Evolutionary conservation across 2,329 filamentous ascomycete genomes (phyloP).

Genomic region (Pseudogymnoascus sp.): DNA sequence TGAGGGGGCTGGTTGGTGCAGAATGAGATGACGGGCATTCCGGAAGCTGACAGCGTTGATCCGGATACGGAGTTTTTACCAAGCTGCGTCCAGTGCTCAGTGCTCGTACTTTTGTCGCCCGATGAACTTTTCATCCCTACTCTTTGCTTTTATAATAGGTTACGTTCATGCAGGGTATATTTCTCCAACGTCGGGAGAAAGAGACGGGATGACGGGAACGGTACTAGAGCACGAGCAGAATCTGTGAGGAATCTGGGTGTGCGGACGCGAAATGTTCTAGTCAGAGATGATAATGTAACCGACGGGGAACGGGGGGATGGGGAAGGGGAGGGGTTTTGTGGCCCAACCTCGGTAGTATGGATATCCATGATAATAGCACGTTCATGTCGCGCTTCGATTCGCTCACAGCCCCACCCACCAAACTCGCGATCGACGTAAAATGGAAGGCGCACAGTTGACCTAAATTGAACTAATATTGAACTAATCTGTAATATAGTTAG

Average conservation of each 20-base stretch:
- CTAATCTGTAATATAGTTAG: not conserved
- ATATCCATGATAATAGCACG: not conserved
- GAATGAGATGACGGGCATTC: not conserved
- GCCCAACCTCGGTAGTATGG: slow-evolving; percentile 2
- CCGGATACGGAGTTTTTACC: not conserved
- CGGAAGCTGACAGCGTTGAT: slow-evolving; percentile 1
- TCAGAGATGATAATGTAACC: not conserved
- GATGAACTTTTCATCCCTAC: not conserved
- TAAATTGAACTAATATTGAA: not conserved
- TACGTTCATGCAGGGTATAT: not conserved
- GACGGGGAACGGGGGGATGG: not conserved
- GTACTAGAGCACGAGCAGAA: not conserved
- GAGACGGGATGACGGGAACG: not conserved
- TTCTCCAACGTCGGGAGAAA: not conserved
- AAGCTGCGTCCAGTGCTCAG: not conserved
- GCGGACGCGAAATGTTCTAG: not conserved
- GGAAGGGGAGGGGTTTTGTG: not conserved
- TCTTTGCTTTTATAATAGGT: not conserved
- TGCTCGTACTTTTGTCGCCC: not conserved
- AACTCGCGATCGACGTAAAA: not conserved
- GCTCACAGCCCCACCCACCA: not conserved
- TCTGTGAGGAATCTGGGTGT: not conserved
- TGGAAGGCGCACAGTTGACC: not conserved
- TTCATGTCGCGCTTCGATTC: not conserved
- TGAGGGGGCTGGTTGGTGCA: not conserved